A percentile compares a stretch with the other conserved stretches of the same genome.
These are phyloP conservation scores for Quercus tomentella DNA, from an alignment of 331 rosid species.

Conservation along the genomic window DNA sequence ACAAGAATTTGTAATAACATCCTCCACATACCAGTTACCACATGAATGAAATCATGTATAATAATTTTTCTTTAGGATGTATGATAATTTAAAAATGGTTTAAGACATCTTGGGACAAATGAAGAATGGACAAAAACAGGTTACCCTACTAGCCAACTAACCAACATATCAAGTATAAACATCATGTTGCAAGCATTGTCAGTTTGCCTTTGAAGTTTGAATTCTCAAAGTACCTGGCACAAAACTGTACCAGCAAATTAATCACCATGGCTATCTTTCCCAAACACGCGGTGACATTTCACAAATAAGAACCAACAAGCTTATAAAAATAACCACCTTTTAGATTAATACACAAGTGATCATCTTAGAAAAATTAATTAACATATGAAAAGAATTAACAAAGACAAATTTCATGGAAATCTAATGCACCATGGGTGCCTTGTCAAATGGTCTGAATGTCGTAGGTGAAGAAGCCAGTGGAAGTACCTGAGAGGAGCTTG, in stretches of 20 bases:
- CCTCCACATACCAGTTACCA: slow-evolving; percentile 9
- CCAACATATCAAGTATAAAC: slow-evolving; percentile 18
- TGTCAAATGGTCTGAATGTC: slow-evolving; percentile 30
- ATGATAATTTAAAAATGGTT: neutral
- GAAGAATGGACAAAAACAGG: slow-evolving; percentile 23
- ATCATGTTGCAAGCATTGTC: slow-evolving; percentile 25
- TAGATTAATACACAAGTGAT: slow-evolving; percentile 30
- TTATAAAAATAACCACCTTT: slow-evolving; percentile 6
- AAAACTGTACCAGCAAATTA: slow-evolving; percentile 19
- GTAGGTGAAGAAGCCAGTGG: slow-evolving; percentile 80
- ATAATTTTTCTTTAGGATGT: no score
- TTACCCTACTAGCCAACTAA: slow-evolving; percentile 35
- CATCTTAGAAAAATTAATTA: slow-evolving; percentile 21
- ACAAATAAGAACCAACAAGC: neutral
- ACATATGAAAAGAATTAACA: slow-evolving; percentile 21
- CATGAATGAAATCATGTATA: slow-evolving; percentile 15
- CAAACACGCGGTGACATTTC: neutral
- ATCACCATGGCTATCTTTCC: slow-evolving; percentile 24
- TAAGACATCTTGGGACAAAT: slow-evolving; percentile 21
- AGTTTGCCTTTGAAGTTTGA: slow-evolving; percentile 37
- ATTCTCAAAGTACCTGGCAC: slow-evolving; percentile 21
- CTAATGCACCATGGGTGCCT: slow-evolving; percentile 38
- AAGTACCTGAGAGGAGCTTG: slow-evolving; percentile 78
- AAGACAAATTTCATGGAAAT: slow-evolving; percentile 17
- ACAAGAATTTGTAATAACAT: slow-evolving; percentile 13